Conservation (phyloP, 2,329 filamentous ascomycete species). For the Didymella sp. region DNA sequence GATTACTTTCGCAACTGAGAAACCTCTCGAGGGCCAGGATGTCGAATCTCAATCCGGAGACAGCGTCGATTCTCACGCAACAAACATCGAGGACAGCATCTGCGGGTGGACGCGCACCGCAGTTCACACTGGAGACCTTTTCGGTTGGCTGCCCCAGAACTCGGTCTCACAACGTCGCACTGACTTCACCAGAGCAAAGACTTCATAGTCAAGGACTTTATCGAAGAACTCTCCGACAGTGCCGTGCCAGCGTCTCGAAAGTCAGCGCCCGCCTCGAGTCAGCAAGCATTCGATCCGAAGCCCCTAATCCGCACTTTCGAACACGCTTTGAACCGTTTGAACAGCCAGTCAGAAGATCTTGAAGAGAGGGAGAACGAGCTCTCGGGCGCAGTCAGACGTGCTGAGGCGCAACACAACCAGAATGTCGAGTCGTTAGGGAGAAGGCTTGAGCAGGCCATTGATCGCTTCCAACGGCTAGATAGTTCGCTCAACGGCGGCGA, state of each 20-base stretch:
- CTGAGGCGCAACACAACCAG: conserved; percentile 89
- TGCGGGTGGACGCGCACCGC: conserved; percentile 70
- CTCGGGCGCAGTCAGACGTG: conserved; percentile 84
- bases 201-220: conserved; percentile 98
- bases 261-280: conserved; percentile 64
- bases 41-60: conserved; percentile 48
- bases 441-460: conserved; percentile 91
- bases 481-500: conserved; percentile 75
- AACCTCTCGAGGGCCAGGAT: conserved; percentile 22
- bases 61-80: conserved; percentile 52
- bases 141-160: conserved; percentile 40
- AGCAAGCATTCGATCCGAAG: conserved; percentile 82
- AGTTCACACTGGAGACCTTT: conserved; percentile 83
- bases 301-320: conserved; percentile 96
- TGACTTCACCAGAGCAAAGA: conserved; percentile 61
- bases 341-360: conserved; percentile 78
- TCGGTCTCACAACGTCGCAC: background rate
- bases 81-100: conserved; percentile 49
- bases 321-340: conserved; percentile 72
- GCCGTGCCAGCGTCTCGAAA: conserved; percentile 80
- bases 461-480: conserved; percentile 89
- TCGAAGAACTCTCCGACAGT: conserved; percentile 88
- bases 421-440: conserved; percentile 86
- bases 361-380: conserved; percentile 91
- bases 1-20: background rate